Evolutionary conservation across 805 yeast species (phyloP).

Genomic region (Torulaspora franciscae): DNA sequence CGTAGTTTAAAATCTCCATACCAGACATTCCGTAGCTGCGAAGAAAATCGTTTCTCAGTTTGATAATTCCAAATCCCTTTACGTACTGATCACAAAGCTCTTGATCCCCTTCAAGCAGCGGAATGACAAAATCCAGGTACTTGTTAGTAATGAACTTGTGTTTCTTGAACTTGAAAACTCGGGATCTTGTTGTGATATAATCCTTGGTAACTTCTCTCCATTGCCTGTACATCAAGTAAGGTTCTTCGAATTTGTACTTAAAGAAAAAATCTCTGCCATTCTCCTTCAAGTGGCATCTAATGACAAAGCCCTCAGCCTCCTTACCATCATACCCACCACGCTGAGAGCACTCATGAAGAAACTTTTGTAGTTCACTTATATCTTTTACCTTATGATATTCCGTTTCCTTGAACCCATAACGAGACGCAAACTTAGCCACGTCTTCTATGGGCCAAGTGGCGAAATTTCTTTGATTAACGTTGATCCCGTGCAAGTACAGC

Average conservation of each 20-base stretch:
- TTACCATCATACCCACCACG: slow-evolving; percentile 66
- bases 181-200: slow-evolving; percentile 38
- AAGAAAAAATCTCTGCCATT: slow-evolving; percentile 49
- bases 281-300: slow-evolving; percentile 49
- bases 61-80: slow-evolving; percentile 67
- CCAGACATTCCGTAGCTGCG: slow-evolving; percentile 52
- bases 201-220: slow-evolving; percentile 81
- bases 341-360: slow-evolving; percentile 51
- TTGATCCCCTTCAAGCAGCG: slow-evolving; percentile 49
- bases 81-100: slow-evolving; percentile 43
- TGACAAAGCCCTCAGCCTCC: slow-evolving; percentile 91
- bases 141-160: slow-evolving; percentile 59
- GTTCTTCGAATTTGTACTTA: slow-evolving; percentile 93
- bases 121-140: slow-evolving; percentile 63
- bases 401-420: slow-evolving; percentile 67
- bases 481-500: slow-evolving; percentile 84
- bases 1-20: slow-evolving; percentile 50
- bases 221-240: slow-evolving; percentile 83
- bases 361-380: slow-evolving; percentile 42
- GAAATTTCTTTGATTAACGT: slow-evolving; percentile 60
- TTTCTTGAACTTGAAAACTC: slow-evolving; percentile 41
- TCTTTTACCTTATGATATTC: slow-evolving; percentile 42
- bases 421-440: slow-evolving; percentile 55
- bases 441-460: slow-evolving; percentile 55
- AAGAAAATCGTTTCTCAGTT: slow-evolving; percentile 63